phyloP scores from a whole-genome alignment of 2,329 filamentous ascomycete species.

The Colletotrichum sp. region DNA sequence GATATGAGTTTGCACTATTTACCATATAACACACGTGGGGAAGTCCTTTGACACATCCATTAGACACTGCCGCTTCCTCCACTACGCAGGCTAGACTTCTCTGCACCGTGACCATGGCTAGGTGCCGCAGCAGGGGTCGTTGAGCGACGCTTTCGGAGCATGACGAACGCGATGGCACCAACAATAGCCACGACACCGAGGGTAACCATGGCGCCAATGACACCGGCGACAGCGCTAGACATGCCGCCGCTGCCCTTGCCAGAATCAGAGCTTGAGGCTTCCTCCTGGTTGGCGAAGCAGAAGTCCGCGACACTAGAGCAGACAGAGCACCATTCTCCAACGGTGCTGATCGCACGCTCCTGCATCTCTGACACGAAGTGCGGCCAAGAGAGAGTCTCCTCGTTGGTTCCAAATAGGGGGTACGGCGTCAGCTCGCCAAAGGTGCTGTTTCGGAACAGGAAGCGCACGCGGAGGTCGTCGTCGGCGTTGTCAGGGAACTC shows the following conservation, averaged over 20 bases:
- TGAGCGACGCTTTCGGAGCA: neutral
- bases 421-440: conserved; percentile 29
- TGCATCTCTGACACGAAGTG: conserved; percentile 32
- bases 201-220: conserved; percentile 36
- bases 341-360: conserved; percentile 30
- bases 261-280: conserved; percentile 1
- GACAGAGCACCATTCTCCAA: conserved; percentile 33
- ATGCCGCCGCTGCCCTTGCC: conserved; percentile 24
- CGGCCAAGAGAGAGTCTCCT: conserved; percentile 32
- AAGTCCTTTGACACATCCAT: neutral
- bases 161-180: neutral
- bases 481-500: conserved; percentile 29
- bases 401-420: conserved; percentile 32
- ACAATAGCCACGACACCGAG: conserved; percentile 29
- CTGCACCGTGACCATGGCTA: neutral
- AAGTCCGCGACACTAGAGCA: conserved; percentile 32
- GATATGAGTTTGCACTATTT: neutral
- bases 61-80: neutral
- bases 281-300: conserved; percentile 34
- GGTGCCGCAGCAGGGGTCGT: neutral
- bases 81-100: conserved; percentile 3
- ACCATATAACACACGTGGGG: neutral
- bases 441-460: conserved; percentile 39
- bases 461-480: conserved; percentile 34
- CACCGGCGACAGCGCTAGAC: conserved; percentile 37